Conservation (phyloP, 2,329 filamentous ascomycete species). For the Exophiala xenobiotica region DNA sequence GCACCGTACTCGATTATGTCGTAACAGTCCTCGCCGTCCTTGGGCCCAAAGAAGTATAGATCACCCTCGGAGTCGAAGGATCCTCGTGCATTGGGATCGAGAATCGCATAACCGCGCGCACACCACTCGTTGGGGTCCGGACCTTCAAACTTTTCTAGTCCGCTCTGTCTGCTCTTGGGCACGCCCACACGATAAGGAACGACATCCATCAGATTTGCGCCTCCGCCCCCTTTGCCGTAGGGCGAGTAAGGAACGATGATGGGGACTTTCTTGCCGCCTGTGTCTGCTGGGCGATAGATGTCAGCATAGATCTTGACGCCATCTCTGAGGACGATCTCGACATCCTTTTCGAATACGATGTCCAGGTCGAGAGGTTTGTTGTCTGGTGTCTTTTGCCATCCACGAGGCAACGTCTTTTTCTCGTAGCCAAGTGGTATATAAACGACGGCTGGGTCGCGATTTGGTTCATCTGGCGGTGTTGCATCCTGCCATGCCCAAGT, state of each 20-base stretch:
- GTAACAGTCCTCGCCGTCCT: constrained; percentile 48
- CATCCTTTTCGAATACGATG: constrained; percentile 28
- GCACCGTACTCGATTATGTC: constrained; percentile 47
- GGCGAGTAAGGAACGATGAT: constrained; percentile 24
- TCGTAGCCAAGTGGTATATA: constrained; percentile 18
- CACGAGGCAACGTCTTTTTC: constrained; percentile 10
- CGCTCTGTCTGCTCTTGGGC: constrained; percentile 5
- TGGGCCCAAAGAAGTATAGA: constrained; percentile 37
- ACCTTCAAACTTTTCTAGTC: constrained; percentile 28
- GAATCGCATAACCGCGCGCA: constrained; percentile 32
- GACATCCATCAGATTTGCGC: constrained; percentile 32
- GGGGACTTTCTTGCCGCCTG: constrained; percentile 21
- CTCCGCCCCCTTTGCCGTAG: constrained; percentile 10
- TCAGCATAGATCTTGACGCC: constrained; percentile 16
- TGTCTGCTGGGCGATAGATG: constrained; percentile 9
- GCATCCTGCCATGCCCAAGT: constrained; percentile 3
- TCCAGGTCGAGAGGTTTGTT: neutral
- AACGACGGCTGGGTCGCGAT: constrained; percentile 4
- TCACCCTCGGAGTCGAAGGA: constrained; percentile 31
- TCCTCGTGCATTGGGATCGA: constrained; percentile 34
- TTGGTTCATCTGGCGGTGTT: constrained; percentile 10
- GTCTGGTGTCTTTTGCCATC: constrained; percentile 20
- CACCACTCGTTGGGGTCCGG: constrained; percentile 35
- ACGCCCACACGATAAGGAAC: constrained; percentile 22
- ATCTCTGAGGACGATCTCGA: constrained; percentile 31